A percentile compares a stretch with the other conserved stretches of the same genome.
phyloP scores from a whole-genome alignment of 2,329 filamentous ascomycete genomes.

The Gremmenia infestans region DNA sequence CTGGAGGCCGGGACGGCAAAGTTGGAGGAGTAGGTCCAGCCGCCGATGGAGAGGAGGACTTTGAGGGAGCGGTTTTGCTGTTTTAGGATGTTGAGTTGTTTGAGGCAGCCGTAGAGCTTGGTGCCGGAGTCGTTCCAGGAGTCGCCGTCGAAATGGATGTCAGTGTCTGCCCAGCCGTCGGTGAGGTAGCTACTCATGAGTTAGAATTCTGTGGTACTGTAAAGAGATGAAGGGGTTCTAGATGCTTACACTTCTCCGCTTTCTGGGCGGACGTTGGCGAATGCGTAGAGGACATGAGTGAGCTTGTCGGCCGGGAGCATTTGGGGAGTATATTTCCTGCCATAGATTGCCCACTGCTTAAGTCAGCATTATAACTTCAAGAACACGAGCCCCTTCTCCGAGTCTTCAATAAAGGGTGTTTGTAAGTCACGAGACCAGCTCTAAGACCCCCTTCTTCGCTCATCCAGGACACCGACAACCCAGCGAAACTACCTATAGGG shows the following conservation, averaged over 20 bases:
- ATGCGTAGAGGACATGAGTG: slow-evolving; percentile 86
- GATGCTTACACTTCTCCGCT: slow-evolving; percentile 66
- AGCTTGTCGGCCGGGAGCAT: slow-evolving; percentile 75
- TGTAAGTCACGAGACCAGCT: neutral
- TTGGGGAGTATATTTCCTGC: slow-evolving; percentile 76
- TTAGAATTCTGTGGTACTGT: slow-evolving; percentile 4
- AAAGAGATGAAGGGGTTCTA: neutral
- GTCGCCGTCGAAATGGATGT: slow-evolving; percentile 57
- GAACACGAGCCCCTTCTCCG: neutral
- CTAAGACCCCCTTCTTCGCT: neutral
- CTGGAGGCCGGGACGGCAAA: slow-evolving; percentile 74
- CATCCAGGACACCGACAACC: too few species aligned
- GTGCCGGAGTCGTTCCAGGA: slow-evolving; percentile 66
- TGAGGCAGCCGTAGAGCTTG: slow-evolving; percentile 84
- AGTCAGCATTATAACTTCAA: slow-evolving; percentile 5
- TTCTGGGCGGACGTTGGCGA: slow-evolving; percentile 78
- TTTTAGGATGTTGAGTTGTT: slow-evolving; percentile 84
- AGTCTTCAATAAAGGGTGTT: neutral
- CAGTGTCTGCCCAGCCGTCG: slow-evolving; percentile 58
- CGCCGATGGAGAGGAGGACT: slow-evolving; percentile 79
- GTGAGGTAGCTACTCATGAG: slow-evolving; percentile 42
- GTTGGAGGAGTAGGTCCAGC: slow-evolving; percentile 87
- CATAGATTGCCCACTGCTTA: slow-evolving; percentile 68
- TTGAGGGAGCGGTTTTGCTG: slow-evolving; percentile 77
- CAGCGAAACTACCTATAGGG: neutral